Evolutionary conservation across 2,329 filamentous ascomycete genomes (phyloP).

Genomic region (Talaromyces sp.): DNA sequence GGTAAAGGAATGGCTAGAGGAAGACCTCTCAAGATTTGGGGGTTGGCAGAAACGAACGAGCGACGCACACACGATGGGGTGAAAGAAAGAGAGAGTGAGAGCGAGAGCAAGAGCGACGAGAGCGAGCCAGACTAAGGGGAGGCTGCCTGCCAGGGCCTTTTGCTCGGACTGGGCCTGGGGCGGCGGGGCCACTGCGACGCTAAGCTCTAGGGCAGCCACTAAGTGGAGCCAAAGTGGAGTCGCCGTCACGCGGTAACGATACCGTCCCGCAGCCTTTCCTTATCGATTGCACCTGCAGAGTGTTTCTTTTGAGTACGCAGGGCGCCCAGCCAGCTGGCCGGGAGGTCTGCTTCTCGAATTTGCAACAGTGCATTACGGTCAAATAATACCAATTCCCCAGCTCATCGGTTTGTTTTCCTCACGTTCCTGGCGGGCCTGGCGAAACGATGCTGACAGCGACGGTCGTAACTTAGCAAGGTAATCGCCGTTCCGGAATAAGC

Average conservation of each 20-base stretch:
- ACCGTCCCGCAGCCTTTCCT: neutral
- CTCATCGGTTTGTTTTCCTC: neutral
- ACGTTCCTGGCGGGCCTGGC: neutral
- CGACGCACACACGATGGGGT: neutral
- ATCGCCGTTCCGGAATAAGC: neutral
- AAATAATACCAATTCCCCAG: neutral
- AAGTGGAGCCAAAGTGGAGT: neutral
- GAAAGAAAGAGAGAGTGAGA: neutral
- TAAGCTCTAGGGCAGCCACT: neutral
- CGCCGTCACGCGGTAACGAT: neutral
- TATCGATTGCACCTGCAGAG: neutral
- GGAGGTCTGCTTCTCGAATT: neutral
- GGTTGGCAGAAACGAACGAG: slow-evolving; percentile 1
- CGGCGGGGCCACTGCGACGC: neutral
- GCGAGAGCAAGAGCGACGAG: neutral
- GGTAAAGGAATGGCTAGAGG: slow-evolving; percentile 7
- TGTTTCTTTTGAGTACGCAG: neutral
- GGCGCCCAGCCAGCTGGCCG: neutral
- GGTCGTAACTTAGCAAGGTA: neutral
- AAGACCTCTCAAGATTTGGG: neutral
- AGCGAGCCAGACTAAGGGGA: neutral
- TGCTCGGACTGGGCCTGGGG: neutral
- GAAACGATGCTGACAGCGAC: neutral
- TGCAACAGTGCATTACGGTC: neutral
- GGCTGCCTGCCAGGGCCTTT: neutral